Conservation (phyloP, 768 basidiomycete species). For the Psilocybe azurescens region DNA sequence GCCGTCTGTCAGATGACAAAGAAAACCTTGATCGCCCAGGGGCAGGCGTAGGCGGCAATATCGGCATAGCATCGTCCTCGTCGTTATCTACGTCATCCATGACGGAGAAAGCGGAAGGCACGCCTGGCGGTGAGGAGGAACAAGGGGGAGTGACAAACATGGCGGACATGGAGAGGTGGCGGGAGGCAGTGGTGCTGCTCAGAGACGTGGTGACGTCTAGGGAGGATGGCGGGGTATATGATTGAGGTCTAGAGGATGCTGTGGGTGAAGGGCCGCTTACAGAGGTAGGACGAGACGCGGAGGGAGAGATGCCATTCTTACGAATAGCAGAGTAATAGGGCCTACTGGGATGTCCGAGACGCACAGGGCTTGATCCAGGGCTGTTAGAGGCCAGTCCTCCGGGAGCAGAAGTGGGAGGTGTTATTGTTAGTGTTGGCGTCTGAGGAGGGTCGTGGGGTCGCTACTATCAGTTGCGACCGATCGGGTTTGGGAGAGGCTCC, state of each 20-base stretch:
- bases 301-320: slow-evolving; percentile 35
- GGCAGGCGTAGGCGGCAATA: slow-evolving; percentile 17
- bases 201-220: slow-evolving; percentile 1
- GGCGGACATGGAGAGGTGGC: slow-evolving; percentile 28
- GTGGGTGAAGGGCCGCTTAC: slow-evolving; percentile 28
- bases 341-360: slow-evolving; percentile 55
- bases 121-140: slow-evolving; percentile 3
- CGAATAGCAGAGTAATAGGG: slow-evolving; percentile 64
- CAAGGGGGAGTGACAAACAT: slow-evolving; percentile 13
- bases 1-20: slow-evolving; percentile 6
- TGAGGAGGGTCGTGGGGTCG: not conserved
- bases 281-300: slow-evolving; percentile 42
- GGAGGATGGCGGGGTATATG: slow-evolving; percentile 16
- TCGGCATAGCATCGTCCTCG: slow-evolving; percentile 9
- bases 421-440: not conserved
- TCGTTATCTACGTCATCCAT: slow-evolving; percentile 22
- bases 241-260: slow-evolving; percentile 15
- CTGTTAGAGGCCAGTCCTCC: not conserved
- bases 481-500: not conserved
- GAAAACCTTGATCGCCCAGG: slow-evolving; percentile 17
- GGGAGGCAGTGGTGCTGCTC: slow-evolving; percentile 13
- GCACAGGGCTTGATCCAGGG: slow-evolving; percentile 29
- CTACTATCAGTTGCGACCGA: not conserved
- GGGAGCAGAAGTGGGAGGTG: slow-evolving; percentile 28
- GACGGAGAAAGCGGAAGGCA: slow-evolving; percentile 21